These are phyloP conservation scores for Sugiyamaella americana DNA, from an alignment of 805 yeast species.

Conservation along the genomic window DNA sequence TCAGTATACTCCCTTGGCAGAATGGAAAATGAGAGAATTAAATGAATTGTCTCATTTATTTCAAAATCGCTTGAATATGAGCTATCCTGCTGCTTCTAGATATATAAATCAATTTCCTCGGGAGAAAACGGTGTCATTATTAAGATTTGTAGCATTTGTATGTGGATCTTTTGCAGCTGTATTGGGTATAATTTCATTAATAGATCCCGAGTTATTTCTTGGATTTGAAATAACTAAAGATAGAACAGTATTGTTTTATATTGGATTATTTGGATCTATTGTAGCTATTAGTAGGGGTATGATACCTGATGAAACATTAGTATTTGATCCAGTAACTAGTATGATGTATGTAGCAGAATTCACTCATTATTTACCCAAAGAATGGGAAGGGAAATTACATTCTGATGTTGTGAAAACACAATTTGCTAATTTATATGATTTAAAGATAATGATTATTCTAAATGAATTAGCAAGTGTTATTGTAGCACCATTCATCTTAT, in stretches of 20 bases:
- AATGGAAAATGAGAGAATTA: slow-evolving; percentile 91
- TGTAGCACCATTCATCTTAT: slow-evolving; percentile 82
- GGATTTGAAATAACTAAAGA: slow-evolving; percentile 83
- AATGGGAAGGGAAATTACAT: slow-evolving; percentile 83
- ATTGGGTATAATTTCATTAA: slow-evolving; percentile 63
- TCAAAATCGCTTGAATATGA: slow-evolving; percentile 66
- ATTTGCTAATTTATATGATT: slow-evolving; percentile 70
- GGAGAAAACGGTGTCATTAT: slow-evolving; percentile 51
- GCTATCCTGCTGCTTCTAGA: slow-evolving; percentile 71
- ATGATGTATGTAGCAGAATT: slow-evolving; percentile 70
- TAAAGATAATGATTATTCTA: slow-evolving; percentile 62
- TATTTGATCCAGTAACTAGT: slow-evolving; percentile 93
- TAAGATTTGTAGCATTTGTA: slow-evolving; percentile 63
- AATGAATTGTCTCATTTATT: slow-evolving; percentile 90
- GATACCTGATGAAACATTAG: slow-evolving; percentile 55
- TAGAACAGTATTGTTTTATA: slow-evolving; percentile 76
- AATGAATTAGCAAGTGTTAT: slow-evolving; percentile 78
- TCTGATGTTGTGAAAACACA: slow-evolving; percentile 81
- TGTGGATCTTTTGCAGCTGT: slow-evolving; percentile 89
- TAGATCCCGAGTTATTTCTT: slow-evolving; percentile 87
- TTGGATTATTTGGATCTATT: slow-evolving; percentile 79
- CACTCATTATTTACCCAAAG: slow-evolving; percentile 83
- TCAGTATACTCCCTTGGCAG: slow-evolving; percentile 89
- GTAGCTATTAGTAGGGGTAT: slow-evolving; percentile 79
- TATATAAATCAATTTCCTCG: slow-evolving; percentile 92